Evolutionary conservation across 805 yeast genomes (phyloP).

Genomic region (Jamesozyma gamospora): DNA sequence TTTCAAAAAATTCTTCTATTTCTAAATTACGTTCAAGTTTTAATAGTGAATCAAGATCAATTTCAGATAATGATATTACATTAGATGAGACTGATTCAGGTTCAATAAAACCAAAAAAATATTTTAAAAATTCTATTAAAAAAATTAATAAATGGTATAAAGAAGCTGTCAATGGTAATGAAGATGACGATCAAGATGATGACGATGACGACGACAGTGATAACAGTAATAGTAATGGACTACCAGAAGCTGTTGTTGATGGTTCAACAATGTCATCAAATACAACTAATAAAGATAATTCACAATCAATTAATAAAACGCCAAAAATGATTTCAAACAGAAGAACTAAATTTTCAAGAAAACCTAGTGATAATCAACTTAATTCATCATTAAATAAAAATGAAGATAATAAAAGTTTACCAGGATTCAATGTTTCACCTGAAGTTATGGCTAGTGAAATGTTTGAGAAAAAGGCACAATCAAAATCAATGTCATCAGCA

Average conservation of each 20-base stretch:
- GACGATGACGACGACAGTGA: slow-evolving; percentile 3
- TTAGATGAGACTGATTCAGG: not conserved
- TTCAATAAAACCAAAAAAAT: slow-evolving; percentile 28
- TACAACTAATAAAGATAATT: too few species aligned
- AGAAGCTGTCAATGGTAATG: slow-evolving; percentile 11
- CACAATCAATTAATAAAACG: not conserved
- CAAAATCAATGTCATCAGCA: slow-evolving; percentile 2
- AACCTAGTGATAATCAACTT: not conserved
- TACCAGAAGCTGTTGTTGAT: not conserved
- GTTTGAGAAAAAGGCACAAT: slow-evolving; percentile 21
- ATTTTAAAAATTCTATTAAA: slow-evolving; percentile 38
- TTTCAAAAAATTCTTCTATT: too few species aligned
- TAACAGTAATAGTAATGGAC: too few species aligned
- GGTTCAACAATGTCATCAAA: too few species aligned
- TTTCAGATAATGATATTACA: not conserved
- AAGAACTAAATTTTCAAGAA: slow-evolving; percentile 9
- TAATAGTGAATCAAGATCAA: not conserved
- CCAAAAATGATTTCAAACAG: slow-evolving; percentile 28
- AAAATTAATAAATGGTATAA: slow-evolving; percentile 65
- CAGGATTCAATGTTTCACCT: not conserved
- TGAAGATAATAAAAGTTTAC: not conserved
- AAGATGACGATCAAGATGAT: slow-evolving; percentile 3
- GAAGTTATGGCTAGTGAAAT: slow-evolving; percentile 17
- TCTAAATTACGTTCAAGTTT: not conserved
- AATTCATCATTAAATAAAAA: not conserved